These are phyloP conservation scores for Remersonia thermophila DNA, from an alignment of 2,329 filamentous ascomycete genomes.

Conservation along the genomic window DNA sequence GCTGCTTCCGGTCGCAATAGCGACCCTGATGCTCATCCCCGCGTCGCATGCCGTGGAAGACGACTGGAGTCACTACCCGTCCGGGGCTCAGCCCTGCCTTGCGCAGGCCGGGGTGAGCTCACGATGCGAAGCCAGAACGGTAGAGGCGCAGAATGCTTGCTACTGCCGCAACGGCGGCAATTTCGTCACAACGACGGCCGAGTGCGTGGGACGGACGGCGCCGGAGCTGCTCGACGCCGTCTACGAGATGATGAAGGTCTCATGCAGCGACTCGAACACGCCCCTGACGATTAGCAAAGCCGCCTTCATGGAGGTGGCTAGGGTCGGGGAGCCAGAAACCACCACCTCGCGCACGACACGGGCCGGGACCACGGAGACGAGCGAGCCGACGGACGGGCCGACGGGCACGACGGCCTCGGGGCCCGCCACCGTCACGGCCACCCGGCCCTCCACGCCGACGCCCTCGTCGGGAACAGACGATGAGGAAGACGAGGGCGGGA, in stretches of 20 bases:
- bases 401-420: conserved; percentile 7
- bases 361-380: conserved; percentile 5
- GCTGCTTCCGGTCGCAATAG: conserved; percentile 13
- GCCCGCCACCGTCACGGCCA: conserved; percentile 9
- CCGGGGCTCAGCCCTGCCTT: conserved; percentile 31
- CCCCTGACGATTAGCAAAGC: conserved; percentile 29
- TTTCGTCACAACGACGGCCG: conserved; percentile 36
- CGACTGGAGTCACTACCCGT: conserved; percentile 34
- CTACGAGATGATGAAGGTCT: conserved; percentile 30
- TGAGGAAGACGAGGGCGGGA: conserved; percentile 1
- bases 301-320: conserved; percentile 28
- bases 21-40: conserved; percentile 19
- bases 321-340: conserved; percentile 7
- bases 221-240: conserved; percentile 28
- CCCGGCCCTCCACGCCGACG: conserved; percentile 3
- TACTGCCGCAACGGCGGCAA: conserved; percentile 37
- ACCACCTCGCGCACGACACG: conserved; percentile 11
- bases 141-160: conserved; percentile 33
- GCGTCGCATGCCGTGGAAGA: conserved; percentile 17
- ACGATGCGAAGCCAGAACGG: conserved; percentile 29
- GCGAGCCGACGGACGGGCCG: conserved; percentile 5
- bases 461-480: conserved; percentile 1
- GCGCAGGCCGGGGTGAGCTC: conserved; percentile 27
- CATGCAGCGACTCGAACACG: conserved; percentile 33
- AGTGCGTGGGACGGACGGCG: conserved; percentile 30